Conservation (phyloP, 441 rosid genomes). For the Manihot esculenta region DNA sequence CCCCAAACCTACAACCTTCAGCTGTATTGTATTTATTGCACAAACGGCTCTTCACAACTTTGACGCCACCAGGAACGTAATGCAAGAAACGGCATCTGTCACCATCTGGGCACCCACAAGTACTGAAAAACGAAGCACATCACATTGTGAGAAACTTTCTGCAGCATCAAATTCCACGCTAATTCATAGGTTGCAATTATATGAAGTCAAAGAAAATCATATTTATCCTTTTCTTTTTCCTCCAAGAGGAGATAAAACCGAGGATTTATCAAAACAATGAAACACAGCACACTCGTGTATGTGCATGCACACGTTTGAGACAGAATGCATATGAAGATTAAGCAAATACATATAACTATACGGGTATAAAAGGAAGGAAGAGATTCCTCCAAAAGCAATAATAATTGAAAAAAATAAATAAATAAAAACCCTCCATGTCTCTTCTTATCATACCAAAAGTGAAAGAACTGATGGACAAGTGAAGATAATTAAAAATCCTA, state of each 20-base stretch:
- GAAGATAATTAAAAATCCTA: neutral
- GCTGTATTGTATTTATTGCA: slow-evolving; percentile 70
- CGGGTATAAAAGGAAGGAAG: no score
- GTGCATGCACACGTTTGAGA: no score
- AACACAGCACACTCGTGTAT: no score
- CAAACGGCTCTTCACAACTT: slow-evolving; percentile 63
- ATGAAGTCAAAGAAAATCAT: neutral
- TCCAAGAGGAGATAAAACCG: no score
- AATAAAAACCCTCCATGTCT: no score
- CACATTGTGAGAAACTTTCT: neutral
- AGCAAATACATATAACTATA: no score
- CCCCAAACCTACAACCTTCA: slow-evolving; percentile 83
- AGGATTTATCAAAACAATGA: no score
- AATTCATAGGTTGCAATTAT: neutral
- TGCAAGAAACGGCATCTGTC: slow-evolving; percentile 96
- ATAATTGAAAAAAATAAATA: no score
- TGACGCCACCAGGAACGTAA: slow-evolving; percentile 90
- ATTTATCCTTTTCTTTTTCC: neutral
- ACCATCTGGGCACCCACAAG: slow-evolving; percentile 94
- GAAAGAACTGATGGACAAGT: neutral
- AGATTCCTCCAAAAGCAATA: no score
- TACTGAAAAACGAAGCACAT: slow-evolving; percentile 51
- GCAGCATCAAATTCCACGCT: neutral
- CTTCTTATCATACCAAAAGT: no score
- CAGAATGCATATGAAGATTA: no score